Conservation (phyloP, 73 alveolate species). For the Chromera velia region DNA sequence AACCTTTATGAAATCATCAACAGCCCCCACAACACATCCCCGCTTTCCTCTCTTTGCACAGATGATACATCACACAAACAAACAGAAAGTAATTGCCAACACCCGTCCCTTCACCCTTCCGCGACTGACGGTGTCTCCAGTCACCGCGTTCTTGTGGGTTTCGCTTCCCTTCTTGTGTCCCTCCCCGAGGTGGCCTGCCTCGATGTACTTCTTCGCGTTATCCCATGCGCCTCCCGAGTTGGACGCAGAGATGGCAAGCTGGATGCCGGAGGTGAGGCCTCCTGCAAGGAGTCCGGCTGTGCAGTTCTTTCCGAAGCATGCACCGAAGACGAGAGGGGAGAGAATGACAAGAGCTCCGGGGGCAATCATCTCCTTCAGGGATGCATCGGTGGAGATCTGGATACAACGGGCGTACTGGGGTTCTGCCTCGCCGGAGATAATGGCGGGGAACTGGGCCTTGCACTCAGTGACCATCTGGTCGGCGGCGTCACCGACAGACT, state of each 20-base stretch:
- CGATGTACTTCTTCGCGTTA: constrained; percentile 69
- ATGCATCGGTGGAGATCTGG: constrained; percentile 69
- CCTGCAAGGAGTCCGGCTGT: constrained; percentile 80
- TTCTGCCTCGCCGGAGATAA: constrained; percentile 24
- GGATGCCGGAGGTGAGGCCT: constrained; percentile 70
- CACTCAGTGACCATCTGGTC: constrained; percentile 74
- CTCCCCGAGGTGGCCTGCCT: constrained; percentile 25
- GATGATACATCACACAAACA: too few species aligned
- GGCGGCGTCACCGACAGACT: constrained; percentile 84
- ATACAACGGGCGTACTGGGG: constrained; percentile 80
- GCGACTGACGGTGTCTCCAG: constrained; percentile 92
- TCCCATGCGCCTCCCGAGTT: constrained; percentile 93
- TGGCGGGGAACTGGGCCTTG: constrained; percentile 56
- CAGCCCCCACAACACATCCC: too few species aligned
- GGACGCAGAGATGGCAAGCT: constrained; percentile 72
- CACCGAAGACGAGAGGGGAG: constrained; percentile 73
- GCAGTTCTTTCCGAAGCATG: constrained; percentile 68
- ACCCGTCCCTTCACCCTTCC: too few species aligned
- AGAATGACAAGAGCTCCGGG: constrained; percentile 76
- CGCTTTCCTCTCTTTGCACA: too few species aligned
- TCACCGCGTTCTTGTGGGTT: constrained; percentile 81
- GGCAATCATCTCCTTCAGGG: constrained; percentile 71
- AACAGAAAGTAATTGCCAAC: too few species aligned
- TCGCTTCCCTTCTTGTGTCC: constrained; percentile 65
- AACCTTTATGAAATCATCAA: too few species aligned